Conservation (phyloP, 257 asterid species). For the Paulownia fortunei region DNA sequence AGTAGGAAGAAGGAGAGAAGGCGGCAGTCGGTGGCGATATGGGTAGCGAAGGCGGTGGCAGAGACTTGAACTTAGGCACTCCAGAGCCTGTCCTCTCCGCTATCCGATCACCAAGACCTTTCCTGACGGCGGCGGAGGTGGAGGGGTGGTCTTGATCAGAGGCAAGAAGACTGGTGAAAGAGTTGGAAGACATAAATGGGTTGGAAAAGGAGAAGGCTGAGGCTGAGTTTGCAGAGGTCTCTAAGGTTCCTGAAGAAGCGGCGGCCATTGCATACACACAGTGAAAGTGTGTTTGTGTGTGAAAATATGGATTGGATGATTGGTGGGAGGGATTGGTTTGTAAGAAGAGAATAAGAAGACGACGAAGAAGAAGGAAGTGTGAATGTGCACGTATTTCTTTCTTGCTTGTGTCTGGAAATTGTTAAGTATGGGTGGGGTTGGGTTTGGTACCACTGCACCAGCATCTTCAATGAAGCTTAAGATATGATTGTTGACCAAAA, state of each 20-base stretch:
- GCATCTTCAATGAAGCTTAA: slow-evolving; percentile 27
- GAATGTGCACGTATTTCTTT: slow-evolving; percentile 26
- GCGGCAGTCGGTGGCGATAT: slow-evolving; percentile 60
- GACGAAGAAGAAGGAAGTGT: background rate
- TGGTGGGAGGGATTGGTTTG: background rate
- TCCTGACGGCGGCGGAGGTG: slow-evolving; percentile 20
- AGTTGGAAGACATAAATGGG: slow-evolving; percentile 47
- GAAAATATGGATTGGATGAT: too few relatives aligned
- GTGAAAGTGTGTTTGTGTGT: too few relatives aligned
- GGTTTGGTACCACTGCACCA: background rate
- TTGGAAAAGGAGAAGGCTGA: slow-evolving; percentile 26
- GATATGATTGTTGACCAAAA: background rate
- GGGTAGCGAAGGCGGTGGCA: slow-evolving; percentile 87
- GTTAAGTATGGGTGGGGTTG: background rate
- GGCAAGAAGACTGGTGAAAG: slow-evolving; percentile 64
- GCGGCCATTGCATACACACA: too few relatives aligned
- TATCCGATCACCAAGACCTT: slow-evolving; percentile 60
- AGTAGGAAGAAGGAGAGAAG: slow-evolving; percentile 80
- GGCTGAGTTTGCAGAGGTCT: too few relatives aligned
- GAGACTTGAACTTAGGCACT: slow-evolving; percentile 76
- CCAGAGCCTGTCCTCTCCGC: slow-evolving; percentile 78
- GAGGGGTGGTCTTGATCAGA: slow-evolving; percentile 52
- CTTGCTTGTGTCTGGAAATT: background rate
- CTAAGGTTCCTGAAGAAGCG: too few relatives aligned
- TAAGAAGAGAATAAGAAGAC: background rate